Conservation (phyloP, 78 protist genomes). For the Guillardia theta region DNA sequence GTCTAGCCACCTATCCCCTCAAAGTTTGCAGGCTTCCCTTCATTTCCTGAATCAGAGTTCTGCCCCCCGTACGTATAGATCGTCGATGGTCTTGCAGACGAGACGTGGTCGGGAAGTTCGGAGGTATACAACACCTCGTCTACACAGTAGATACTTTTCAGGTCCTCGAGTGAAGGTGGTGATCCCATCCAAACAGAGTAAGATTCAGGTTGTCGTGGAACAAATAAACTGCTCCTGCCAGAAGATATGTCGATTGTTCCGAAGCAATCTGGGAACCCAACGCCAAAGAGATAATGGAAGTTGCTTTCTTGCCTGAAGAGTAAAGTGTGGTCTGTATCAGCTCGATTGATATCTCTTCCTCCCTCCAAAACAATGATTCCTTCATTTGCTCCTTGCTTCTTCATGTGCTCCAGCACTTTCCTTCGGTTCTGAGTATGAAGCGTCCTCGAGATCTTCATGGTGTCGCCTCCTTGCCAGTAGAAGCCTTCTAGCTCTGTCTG, state of each 20-base stretch:
- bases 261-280: not conserved
- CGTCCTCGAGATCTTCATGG: not conserved
- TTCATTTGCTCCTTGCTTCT: not conserved
- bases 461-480: not conserved
- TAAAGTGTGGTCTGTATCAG: not conserved
- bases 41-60: not conserved
- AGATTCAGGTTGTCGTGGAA: not conserved
- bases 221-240: not conserved
- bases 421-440: not conserved
- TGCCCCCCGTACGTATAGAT: not conserved
- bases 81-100: not conserved
- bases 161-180: not conserved
- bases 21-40: not conserved
- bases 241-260: not conserved
- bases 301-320: conserved; percentile 6
- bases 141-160: not conserved
- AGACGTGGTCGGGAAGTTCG: not conserved
- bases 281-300: conserved; percentile 1
- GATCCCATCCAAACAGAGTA: not conserved
- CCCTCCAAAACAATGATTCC: not conserved
- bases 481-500: no score
- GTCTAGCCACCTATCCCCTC: no score
- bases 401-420: not conserved
- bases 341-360: not conserved
- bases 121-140: not conserved